A percentile compares a stretch with the other conserved stretches of the same genome.
Conservation (phyloP, 129 eudicot genomes). For the Saussurea involucrata region DNA sequence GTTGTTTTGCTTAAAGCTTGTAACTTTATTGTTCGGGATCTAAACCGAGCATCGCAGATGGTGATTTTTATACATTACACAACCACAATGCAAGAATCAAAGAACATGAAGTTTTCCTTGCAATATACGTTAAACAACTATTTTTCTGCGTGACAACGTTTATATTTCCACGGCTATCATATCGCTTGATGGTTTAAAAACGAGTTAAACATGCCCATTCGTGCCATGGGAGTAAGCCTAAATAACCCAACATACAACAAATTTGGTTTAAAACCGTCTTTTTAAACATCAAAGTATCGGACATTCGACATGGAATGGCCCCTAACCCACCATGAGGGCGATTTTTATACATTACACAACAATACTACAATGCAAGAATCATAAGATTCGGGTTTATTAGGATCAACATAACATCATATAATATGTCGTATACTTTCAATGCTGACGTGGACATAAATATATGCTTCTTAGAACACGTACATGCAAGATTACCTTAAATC, state of each 20-base stretch:
- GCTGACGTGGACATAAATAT: slow-evolving; percentile 14
- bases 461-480: slow-evolving; percentile 15
- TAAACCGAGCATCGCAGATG: neutral
- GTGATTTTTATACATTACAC: neutral
- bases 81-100: slow-evolving; percentile 5
- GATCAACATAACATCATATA: slow-evolving; percentile 20
- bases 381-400: slow-evolving; percentile 12
- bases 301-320: neutral
- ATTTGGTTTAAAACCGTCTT: neutral
- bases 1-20: neutral
- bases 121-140: slow-evolving; percentile 10
- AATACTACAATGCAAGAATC: slow-evolving; percentile 6
- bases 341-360: neutral
- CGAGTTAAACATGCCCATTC: neutral
- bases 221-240: neutral
- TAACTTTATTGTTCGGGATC: neutral
- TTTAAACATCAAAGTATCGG: neutral
- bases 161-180: neutral
- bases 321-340: neutral
- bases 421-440: slow-evolving; percentile 19
- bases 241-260: neutral
- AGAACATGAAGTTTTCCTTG: slow-evolving; percentile 11
- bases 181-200: neutral
- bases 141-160: neutral
- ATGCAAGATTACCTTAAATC: slow-evolving; percentile 20